phyloP scores from a whole-genome alignment of 805 yeast species.

The Kodamaea sagamina region DNA sequence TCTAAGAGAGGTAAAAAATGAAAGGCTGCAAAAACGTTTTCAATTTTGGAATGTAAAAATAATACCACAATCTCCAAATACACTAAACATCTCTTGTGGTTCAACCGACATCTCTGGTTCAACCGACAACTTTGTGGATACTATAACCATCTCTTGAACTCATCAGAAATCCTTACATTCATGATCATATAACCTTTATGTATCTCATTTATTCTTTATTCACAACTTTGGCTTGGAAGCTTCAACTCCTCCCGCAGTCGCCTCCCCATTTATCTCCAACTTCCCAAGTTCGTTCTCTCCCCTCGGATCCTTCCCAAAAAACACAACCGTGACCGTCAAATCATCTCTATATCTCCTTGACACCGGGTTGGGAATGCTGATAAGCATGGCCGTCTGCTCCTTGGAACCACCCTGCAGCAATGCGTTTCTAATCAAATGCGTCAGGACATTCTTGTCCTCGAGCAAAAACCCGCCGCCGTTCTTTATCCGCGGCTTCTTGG shows the following conservation, averaged over 20 bases:
- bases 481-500: slow-evolving; percentile 72
- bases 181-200: background rate
- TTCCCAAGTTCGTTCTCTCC: slow-evolving; percentile 47
- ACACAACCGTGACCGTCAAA: slow-evolving; percentile 91
- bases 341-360: slow-evolving; percentile 94
- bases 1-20: too few relatives aligned
- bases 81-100: too few relatives aligned
- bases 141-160: too few relatives aligned
- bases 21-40: too few relatives aligned
- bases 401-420: slow-evolving; percentile 81
- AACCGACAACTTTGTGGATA: too few relatives aligned
- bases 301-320: slow-evolving; percentile 68
- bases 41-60: too few relatives aligned
- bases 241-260: slow-evolving; percentile 58
- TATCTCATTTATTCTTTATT: background rate
- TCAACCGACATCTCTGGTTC: too few relatives aligned
- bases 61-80: too few relatives aligned
- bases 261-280: slow-evolving; percentile 56
- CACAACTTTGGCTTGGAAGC: slow-evolving; percentile 50
- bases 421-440: slow-evolving; percentile 93
- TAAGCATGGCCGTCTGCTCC: slow-evolving; percentile 85
- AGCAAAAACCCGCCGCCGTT: slow-evolving; percentile 50
- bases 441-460: slow-evolving; percentile 86
- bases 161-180: background rate
- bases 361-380: slow-evolving; percentile 87